Evolutionary conservation across 768 basidiomycete genomes (phyloP).

Genomic region (Kondoa malvinella): DNA sequence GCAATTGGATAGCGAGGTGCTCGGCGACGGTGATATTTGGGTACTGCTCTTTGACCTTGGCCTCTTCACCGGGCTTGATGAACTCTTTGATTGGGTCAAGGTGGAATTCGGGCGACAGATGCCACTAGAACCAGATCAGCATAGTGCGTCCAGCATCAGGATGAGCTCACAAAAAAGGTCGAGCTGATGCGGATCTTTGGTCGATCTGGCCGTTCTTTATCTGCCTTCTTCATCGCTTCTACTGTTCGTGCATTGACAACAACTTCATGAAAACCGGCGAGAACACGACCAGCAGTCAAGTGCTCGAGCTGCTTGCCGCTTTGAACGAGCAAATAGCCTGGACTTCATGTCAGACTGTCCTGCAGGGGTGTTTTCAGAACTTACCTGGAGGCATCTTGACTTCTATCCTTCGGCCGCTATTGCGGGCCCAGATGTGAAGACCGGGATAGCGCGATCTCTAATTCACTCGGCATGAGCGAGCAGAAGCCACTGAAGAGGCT

Average conservation of each 20-base stretch:
- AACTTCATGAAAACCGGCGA: slow-evolving; percentile 88
- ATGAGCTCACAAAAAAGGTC: slow-evolving; percentile 34
- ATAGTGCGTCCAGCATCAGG: neutral
- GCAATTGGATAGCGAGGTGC: neutral
- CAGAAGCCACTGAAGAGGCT: neutral
- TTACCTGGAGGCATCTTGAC: slow-evolving; percentile 75
- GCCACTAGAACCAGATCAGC: neutral
- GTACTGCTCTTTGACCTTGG: neutral
- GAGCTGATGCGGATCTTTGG: slow-evolving; percentile 89
- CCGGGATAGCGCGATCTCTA: slow-evolving; percentile 63
- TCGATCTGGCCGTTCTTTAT: slow-evolving; percentile 46
- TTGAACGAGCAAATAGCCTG: slow-evolving; percentile 72
- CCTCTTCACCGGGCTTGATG: neutral
- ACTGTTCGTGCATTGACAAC: slow-evolving; percentile 69
- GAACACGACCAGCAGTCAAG: slow-evolving; percentile 46
- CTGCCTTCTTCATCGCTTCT: slow-evolving; percentile 49
- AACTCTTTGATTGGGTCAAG: neutral
- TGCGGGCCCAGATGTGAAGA: slow-evolving; percentile 85
- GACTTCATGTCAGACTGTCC: too few relatives aligned
- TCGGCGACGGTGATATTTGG: neutral
- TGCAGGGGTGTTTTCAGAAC: too few relatives aligned
- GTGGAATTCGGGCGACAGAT: neutral
- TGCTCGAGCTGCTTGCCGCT: slow-evolving; percentile 82
- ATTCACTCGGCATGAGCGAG: neutral
- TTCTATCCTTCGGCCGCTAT: slow-evolving; percentile 72